Evolutionary conservation across 352 stramenopile genomes (phyloP).

Genomic region (Phytophthora sp.): DNA sequence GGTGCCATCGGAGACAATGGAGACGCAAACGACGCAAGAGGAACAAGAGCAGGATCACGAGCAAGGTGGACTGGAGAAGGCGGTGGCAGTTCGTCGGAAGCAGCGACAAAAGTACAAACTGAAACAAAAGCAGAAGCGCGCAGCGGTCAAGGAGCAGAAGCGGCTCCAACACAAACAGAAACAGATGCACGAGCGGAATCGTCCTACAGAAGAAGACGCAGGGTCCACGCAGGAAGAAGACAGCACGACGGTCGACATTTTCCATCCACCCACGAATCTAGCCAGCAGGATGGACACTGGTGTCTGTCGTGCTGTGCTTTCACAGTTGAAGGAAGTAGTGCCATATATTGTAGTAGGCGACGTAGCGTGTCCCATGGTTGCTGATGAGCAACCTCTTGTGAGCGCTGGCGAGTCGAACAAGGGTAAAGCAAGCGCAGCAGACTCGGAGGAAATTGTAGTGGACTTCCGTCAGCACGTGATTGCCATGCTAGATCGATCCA

Average conservation of each 20-base stretch:
- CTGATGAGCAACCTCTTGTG: constrained; percentile 22
- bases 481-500: constrained; percentile 57
- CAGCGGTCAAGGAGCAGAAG: constrained; percentile 29
- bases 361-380: constrained; percentile 58
- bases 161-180: constrained; percentile 25
- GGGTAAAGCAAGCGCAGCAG: constrained; percentile 7
- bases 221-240: constrained; percentile 17
- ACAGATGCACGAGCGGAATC: constrained; percentile 8
- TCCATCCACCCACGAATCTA: constrained; percentile 49
- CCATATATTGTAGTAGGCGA: constrained; percentile 65
- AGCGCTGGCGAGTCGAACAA: not conserved
- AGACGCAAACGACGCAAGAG: not conserved
- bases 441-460: constrained; percentile 28
- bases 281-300: constrained; percentile 51
- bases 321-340: constrained; percentile 58
- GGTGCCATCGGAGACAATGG: constrained; percentile 19
- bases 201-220: constrained; percentile 15
- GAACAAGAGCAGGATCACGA: not conserved
- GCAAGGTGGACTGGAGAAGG: constrained; percentile 22
- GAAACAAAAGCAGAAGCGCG: constrained; percentile 33
- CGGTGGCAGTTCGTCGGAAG: constrained; percentile 15
- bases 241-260: constrained; percentile 38
- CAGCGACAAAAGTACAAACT: constrained; percentile 41
- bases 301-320: constrained; percentile 57
- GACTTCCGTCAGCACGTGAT: constrained; percentile 64